phyloP scores from a whole-genome alignment of 495 filamentous ascomycete genomes.

The Geoglossum glabrum region DNA sequence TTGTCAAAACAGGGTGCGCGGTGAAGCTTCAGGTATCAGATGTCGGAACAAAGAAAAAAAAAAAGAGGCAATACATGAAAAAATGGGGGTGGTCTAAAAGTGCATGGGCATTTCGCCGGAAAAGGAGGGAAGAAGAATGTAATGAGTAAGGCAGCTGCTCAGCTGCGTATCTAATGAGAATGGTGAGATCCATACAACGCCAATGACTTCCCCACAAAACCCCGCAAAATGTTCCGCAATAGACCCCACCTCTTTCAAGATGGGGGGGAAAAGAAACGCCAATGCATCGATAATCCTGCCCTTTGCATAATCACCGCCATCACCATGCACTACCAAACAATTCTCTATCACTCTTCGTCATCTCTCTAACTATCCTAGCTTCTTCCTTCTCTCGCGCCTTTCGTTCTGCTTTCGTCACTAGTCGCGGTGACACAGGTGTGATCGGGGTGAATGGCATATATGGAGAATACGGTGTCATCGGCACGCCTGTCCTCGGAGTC shows the following conservation, averaged over 20 bases:
- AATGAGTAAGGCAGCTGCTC: background rate
- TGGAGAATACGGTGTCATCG: conserved; percentile 62
- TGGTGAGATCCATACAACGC: background rate
- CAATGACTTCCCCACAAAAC: background rate
- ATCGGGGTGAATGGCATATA: conserved; percentile 85
- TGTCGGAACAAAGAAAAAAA: background rate
- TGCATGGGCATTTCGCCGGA: background rate
- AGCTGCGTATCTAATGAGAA: background rate
- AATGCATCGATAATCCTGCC: background rate
- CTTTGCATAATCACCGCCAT: background rate
- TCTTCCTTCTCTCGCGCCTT: conserved; percentile 14
- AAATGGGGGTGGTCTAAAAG: background rate
- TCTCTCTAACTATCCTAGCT: background rate
- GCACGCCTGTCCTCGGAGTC: conserved; percentile 52
- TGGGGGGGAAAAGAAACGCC: background rate
- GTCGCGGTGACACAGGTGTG: conserved; percentile 66
- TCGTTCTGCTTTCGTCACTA: conserved; percentile 45
- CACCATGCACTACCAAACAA: conserved; percentile 1
- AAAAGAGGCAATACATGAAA: background rate
- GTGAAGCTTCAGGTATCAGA: background rate
- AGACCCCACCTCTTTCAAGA: background rate
- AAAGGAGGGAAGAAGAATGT: background rate
- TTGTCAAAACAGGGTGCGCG: background rate
- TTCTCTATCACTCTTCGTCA: background rate
- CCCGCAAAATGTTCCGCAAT: background rate